Percentiles rank a stretch among this genome's conserved stretches.
phyloP scores from a whole-genome alignment of 2,329 filamentous ascomycete genomes.

The Blastomyces emzantsi region DNA sequence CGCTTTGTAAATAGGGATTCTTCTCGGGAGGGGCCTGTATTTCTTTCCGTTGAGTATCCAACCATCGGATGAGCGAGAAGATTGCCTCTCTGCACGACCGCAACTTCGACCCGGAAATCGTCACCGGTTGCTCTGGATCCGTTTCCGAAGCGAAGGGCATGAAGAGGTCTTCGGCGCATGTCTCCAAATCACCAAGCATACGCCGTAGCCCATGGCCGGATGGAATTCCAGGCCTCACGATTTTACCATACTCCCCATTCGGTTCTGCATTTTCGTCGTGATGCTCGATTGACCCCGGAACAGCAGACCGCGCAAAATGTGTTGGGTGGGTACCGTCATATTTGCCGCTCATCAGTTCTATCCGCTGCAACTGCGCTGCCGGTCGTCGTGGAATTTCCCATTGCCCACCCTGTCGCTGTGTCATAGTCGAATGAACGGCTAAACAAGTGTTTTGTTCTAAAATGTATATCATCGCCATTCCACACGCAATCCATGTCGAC shows the following conservation, averaged over 20 bases:
- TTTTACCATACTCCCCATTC: background rate
- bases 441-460: background rate
- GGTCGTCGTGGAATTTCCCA: background rate
- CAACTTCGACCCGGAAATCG: constrained; percentile 7
- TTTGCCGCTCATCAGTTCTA: background rate
- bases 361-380: background rate
- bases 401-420: background rate
- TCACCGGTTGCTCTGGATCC: background rate
- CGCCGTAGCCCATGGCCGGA: constrained; percentile 6
- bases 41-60: constrained; percentile 4
- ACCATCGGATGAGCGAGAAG: constrained; percentile 13
- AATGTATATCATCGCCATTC: background rate
- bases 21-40: background rate
- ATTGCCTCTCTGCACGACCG: constrained; percentile 15
- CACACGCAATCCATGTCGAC: constrained; percentile 1
- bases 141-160: constrained; percentile 6
- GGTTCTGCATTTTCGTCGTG: background rate
- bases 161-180: constrained; percentile 13
- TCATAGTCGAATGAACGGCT: background rate
- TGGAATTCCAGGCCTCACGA: background rate
- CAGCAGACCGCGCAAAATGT: background rate
- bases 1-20: background rate
- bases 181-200: constrained; percentile 15
- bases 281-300: constrained; percentile 1
- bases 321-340: background rate